A percentile compares a stretch with the other conserved stretches of the same genome.
phyloP scores from a whole-genome alignment of 2,329 filamentous ascomycete genomes.

The Penicillium fuscoglaucum region DNA sequence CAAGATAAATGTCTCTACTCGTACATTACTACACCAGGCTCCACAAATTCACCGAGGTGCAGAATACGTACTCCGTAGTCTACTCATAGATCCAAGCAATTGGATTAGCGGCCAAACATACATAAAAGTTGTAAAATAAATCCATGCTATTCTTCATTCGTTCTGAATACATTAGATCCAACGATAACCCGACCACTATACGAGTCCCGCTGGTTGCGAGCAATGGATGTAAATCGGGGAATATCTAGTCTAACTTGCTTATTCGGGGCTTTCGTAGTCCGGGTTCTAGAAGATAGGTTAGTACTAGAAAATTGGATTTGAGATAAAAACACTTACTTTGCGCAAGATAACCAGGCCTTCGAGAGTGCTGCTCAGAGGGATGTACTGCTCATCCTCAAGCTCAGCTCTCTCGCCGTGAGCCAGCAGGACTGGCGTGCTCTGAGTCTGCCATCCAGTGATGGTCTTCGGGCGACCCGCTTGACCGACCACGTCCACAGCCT shows the following conservation, averaged over 20 bases:
- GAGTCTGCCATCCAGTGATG: slow-evolving; percentile 98
- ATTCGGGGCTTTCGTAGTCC: slow-evolving; percentile 46
- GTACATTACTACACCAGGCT: neutral
- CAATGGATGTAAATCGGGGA: slow-evolving; percentile 19
- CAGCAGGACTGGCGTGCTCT: slow-evolving; percentile 95
- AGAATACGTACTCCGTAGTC: slow-evolving; percentile 11
- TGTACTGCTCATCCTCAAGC: slow-evolving; percentile 95
- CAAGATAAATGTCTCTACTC: neutral
- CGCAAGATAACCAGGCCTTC: slow-evolving; percentile 94
- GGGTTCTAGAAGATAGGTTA: slow-evolving; percentile 44
- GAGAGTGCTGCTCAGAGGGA: slow-evolving; percentile 83
- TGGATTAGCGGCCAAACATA: slow-evolving; percentile 6
- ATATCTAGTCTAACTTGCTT: slow-evolving; percentile 29
- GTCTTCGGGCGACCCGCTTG: slow-evolving; percentile 97
- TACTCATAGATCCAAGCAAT: slow-evolving; percentile 10
- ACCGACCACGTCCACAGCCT: slow-evolving; percentile 96
- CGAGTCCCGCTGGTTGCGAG: slow-evolving; percentile 19
- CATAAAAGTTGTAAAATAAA: slow-evolving; percentile 22
- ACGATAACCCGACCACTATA: slow-evolving; percentile 27
- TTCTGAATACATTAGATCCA: slow-evolving; percentile 40
- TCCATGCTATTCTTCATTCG: slow-evolving; percentile 35
- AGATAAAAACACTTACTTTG: slow-evolving; percentile 67
- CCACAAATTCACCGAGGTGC: neutral
- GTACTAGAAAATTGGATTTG: slow-evolving; percentile 8
- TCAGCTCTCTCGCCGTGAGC: slow-evolving; percentile 95